Base-by-base conservation (phyloP, 805 yeast genomes). In the Yamadazyma philogaea region DNA sequence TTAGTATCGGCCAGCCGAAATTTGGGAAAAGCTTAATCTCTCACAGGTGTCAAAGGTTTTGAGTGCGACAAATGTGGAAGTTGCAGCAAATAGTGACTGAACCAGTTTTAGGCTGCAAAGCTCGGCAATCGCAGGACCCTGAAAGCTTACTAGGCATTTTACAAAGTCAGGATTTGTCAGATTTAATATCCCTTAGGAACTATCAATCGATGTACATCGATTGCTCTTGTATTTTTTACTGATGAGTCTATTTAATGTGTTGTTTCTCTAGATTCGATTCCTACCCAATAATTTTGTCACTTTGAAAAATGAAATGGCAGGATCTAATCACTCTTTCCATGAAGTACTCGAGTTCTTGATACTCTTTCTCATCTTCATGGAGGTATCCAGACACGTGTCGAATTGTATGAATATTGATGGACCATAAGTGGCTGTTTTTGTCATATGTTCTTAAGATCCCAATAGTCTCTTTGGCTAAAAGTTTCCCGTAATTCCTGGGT, bases 391-490 rank as follows among this genome's bases (percentile, higher is more conserved):
- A 56, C 12, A 56, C 67, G 24, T 57, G 60, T 17, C 66, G 51
- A 15, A 66, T 45, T 1, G 63, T 56, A 43, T 67, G 72, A 14
- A 65, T 54, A 44, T 57, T 63, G 20, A 61, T 57, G 1, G 71
- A 59, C 72, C 72, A 66, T 22, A 68, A 50, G 22, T 46, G 42
- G 28, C 54, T 30, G 44, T 63, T 67, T 11, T 53, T 42, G 28
- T 67, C 70, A 42, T 68, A 69, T 2, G 72, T 63, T 40, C 56
- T 57, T 50, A 68, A 45, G 22, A 68, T 66, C 2, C 74, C 74
- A 28, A 68, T 55, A 6, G 66, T 54, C 27, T 68, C 72, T 41
- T 56, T 57, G 16, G 72, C 63, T 15, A 64, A 35, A 14, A 55
- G 52, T 24, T 57, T 56, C 7, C 50, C 45, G 42, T 56, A 61